These are phyloP conservation scores for Albugo laibachii DNA, from an alignment of 352 stramenopile species.

Conservation along the genomic window DNA sequence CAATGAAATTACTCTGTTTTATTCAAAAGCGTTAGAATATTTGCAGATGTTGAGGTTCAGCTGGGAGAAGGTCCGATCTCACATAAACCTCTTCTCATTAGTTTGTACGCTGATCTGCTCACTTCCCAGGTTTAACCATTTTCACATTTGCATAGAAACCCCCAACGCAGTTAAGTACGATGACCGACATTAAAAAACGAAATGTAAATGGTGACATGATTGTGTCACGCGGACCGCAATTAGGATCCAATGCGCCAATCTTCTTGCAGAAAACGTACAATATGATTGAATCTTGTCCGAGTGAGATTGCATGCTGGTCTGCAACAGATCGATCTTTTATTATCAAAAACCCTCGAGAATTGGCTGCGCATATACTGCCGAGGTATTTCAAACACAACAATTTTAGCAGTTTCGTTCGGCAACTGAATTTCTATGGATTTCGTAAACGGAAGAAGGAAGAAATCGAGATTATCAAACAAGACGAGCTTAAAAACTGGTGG, in stretches of 20 bases:
- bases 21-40: too few relatives aligned
- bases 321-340: slow-evolving; percentile 74
- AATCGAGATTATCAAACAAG: slow-evolving; percentile 57
- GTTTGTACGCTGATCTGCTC: too few relatives aligned
- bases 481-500: slow-evolving; percentile 78
- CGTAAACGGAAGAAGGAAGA: slow-evolving; percentile 85
- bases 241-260: slow-evolving; percentile 20
- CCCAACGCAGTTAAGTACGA: too few relatives aligned
- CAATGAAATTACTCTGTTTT: too few relatives aligned
- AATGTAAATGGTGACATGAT: slow-evolving; percentile 4
- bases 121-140: too few relatives aligned
- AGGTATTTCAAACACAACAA: slow-evolving; percentile 92
- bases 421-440: slow-evolving; percentile 90
- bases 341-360: slow-evolving; percentile 83
- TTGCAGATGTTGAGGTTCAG: too few relatives aligned
- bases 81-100: too few relatives aligned
- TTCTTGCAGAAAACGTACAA: slow-evolving; percentile 89
- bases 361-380: slow-evolving; percentile 79
- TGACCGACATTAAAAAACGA: not conserved
- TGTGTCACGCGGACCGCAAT: slow-evolving; percentile 7
- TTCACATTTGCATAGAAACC: too few relatives aligned
- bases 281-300: slow-evolving; percentile 81
- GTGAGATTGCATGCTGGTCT: slow-evolving; percentile 57
- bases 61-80: too few relatives aligned
- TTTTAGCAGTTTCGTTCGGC: slow-evolving; percentile 84